Percentiles rank a stretch among this genome's conserved stretches.
phyloP scores from a whole-genome alignment of 208 protist species.

The Paratrypanosoma confusum region DNA sequence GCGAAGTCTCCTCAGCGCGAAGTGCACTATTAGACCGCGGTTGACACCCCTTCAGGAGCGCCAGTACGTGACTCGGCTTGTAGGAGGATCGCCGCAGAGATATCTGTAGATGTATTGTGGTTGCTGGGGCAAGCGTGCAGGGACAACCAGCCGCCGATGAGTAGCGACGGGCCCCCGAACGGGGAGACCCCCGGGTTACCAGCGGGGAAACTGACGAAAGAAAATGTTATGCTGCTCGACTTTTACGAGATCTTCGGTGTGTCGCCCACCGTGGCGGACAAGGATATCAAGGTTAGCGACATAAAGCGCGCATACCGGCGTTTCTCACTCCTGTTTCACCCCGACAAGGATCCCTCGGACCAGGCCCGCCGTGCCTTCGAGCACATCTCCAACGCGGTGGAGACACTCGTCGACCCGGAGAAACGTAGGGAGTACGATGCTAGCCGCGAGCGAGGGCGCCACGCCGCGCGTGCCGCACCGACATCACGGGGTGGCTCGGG shows the following conservation, averaged over 20 bases:
- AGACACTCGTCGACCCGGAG: slow-evolving; percentile 42
- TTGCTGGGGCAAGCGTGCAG: too few species aligned
- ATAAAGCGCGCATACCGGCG: slow-evolving; percentile 44
- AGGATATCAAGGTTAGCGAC: slow-evolving; percentile 6
- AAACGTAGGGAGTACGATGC: slow-evolving; percentile 33
- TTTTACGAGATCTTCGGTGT: slow-evolving; percentile 64
- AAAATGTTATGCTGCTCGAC: slow-evolving; percentile 32
- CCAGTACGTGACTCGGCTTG: too few species aligned
- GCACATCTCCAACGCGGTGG: slow-evolving; percentile 34
- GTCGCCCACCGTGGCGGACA: not conserved
- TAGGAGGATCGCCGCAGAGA: too few species aligned
- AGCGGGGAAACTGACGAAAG: slow-evolving; percentile 20
- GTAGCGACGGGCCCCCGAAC: not conserved
- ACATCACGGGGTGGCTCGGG: too few species aligned
- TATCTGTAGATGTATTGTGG: too few species aligned
- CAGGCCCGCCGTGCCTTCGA: slow-evolving; percentile 58
- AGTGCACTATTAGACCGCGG: too few species aligned
- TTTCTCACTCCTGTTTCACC: slow-evolving; percentile 66
- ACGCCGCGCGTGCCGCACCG: not conserved
- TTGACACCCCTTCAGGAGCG: too few species aligned
- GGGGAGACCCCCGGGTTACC: too few species aligned
- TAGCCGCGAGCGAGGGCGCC: slow-evolving; percentile 2
- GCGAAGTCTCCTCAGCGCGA: too few species aligned
- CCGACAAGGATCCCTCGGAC: slow-evolving; percentile 67
- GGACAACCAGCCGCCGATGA: slow-evolving; percentile 1